Base-by-base conservation (phyloP, 768 basidiomycete species). In the Clavulina sp. region DNA sequence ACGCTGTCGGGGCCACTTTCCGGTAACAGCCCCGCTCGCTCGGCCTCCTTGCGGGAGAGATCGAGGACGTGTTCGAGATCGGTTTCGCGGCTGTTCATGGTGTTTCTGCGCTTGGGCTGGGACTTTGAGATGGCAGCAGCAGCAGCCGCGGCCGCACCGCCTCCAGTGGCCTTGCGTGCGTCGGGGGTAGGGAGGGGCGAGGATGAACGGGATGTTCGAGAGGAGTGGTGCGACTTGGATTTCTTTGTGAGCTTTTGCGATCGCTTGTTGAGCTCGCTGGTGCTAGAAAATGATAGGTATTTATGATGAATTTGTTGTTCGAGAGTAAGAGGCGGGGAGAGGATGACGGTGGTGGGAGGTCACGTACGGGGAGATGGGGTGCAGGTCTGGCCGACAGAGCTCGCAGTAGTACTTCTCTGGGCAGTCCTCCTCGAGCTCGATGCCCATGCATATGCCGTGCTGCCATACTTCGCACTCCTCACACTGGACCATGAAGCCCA, bases 401-500 rank as follows among this genome's bases (percentile, higher is more conserved):
- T 99, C 95, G 67, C 95, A 99, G 59, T 81, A 91, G 65, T 97
- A 97, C 81, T 57, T 76, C 76, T 76, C 73, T 61, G 76, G 78
- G 40, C 83, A 73, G 59, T 77, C 73, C 59, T 78, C 78, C 61
- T 83, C 80, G 31, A 76, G 75, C 57, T 84, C 79, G 64, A 84
- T 85, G 38, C 91, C 93, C 78, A 99, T 88, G 68, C 95, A 99
- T 6, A 80, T 73, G 2, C 91, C 91, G 63, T 99, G 93, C 67
- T 99, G 93, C 93, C 93, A 99, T 51, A 86, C 87, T 61, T 91
- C 85, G 70, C 93, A 99, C 41, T 73, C 80, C 68, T 97, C 93
- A 68, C 93, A 99, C 64, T 89, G 84, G 48, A 96, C 88, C 87
- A 96, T 95, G 69, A 93, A 86, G 64, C 88, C 91, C 46, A 88